These are phyloP conservation scores for Lachancea meyersii DNA, from an alignment of 805 yeast genomes.

Conservation along the genomic window DNA sequence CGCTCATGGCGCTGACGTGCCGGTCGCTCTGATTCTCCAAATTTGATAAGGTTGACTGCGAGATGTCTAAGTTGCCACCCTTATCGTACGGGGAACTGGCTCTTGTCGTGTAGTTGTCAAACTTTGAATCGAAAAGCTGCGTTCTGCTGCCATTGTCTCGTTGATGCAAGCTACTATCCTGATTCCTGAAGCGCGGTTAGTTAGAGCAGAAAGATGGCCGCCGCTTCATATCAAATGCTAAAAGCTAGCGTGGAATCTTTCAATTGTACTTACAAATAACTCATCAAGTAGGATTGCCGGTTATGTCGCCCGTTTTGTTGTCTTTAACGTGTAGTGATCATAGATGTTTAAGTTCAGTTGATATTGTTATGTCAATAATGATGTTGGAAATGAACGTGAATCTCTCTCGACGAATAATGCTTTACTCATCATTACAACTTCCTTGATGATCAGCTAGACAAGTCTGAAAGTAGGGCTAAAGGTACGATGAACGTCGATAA, in stretches of 20 bases:
- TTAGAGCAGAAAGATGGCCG: not conserved
- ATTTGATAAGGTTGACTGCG: conserved; percentile 50
- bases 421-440: not conserved
- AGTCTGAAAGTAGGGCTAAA: not conserved
- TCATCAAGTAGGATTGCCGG: not conserved
- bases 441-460: not conserved
- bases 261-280: conserved; percentile 11
- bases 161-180: conserved; percentile 20
- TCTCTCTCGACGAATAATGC: not conserved
- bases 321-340: too few relatives aligned
- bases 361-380: not conserved
- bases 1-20: conserved; percentile 47
- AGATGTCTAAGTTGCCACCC: conserved; percentile 35
- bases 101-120: conserved; percentile 3
- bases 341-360: not conserved
- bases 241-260: not conserved
- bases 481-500: not conserved
- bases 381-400: not conserved
- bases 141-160: conserved; percentile 28
- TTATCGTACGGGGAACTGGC: conserved; percentile 40
- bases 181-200: not conserved
- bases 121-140: conserved; percentile 25
- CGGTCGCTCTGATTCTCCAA: conserved; percentile 64
- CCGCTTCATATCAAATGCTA: not conserved
- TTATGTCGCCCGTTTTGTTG: too few relatives aligned